A percentile compares a stretch with the other conserved stretches of the same genome.
These are phyloP conservation scores for Blepharisma japonicum DNA, from an alignment of 73 alveolate species.

Conservation along the genomic window DNA sequence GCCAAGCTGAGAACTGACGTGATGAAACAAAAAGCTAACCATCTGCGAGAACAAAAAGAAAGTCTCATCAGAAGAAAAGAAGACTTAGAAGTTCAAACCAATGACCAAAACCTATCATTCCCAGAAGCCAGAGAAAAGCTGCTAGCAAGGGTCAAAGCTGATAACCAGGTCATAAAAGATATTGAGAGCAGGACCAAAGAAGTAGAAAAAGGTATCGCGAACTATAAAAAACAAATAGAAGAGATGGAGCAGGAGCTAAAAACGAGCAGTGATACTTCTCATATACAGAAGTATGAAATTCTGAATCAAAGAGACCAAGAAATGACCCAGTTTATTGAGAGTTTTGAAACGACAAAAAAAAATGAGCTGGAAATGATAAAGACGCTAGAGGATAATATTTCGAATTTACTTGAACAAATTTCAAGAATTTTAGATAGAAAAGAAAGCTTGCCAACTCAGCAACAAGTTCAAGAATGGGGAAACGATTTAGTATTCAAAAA, in stretches of 20 bases:
- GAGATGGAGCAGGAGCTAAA: slow-evolving; percentile 86
- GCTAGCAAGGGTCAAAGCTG: slow-evolving; percentile 86
- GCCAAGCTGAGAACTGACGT: slow-evolving; percentile 80
- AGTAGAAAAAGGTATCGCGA: slow-evolving; percentile 77
- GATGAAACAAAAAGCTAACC: slow-evolving; percentile 88
- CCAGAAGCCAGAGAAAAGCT: slow-evolving; percentile 95
- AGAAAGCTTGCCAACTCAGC: slow-evolving; percentile 61
- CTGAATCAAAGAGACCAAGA: slow-evolving; percentile 90
- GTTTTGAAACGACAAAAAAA: slow-evolving; percentile 77
- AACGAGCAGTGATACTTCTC: slow-evolving; percentile 68
- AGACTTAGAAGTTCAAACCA: slow-evolving; percentile 92
- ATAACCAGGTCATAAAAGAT: slow-evolving; percentile 80
- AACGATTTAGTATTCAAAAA: slow-evolving; percentile 63
- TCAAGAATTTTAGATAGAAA: slow-evolving; percentile 51
- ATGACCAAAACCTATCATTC: slow-evolving; percentile 90
- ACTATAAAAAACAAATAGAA: slow-evolving; percentile 80
- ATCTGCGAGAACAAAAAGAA: slow-evolving; percentile 79
- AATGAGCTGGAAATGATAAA: slow-evolving; percentile 72
- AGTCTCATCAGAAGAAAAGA: slow-evolving; percentile 81
- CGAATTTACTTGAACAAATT: slow-evolving; percentile 78
- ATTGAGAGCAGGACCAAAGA: slow-evolving; percentile 90
- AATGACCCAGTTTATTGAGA: slow-evolving; percentile 90
- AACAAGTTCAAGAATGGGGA: slow-evolving; percentile 53
- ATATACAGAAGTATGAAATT: slow-evolving; percentile 83
- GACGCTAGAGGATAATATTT: slow-evolving; percentile 72